These are phyloP conservation scores for Hamamelis virginiana DNA, from an alignment of 164 flowering plant genomes.

Conservation along the genomic window DNA sequence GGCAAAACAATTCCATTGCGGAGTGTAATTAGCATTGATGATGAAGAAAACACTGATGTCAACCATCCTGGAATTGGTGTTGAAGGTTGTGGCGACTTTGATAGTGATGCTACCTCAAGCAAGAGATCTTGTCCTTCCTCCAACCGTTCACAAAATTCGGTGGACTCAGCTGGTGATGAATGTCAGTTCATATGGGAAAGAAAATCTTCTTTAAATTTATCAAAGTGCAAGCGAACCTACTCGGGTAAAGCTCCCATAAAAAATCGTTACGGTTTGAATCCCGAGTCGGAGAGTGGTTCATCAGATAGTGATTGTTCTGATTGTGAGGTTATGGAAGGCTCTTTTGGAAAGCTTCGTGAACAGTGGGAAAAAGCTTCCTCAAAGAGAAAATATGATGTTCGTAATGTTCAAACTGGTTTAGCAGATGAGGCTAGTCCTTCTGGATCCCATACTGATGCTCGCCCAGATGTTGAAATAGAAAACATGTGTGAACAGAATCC, in stretches of 20 bases:
- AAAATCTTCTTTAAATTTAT: conserved; percentile 30
- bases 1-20: conserved; percentile 17
- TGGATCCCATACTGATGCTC: conserved; percentile 22
- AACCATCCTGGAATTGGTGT: conserved; percentile 17
- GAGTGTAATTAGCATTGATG: conserved; percentile 59
- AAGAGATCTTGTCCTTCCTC: conserved; percentile 21
- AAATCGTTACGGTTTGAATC: conserved; percentile 41
- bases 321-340: conserved; percentile 68
- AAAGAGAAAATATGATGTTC: conserved; percentile 32
- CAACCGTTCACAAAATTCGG: conserved; percentile 12
- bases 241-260: conserved; percentile 28
- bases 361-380: conserved; percentile 71
- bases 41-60: conserved; percentile 36
- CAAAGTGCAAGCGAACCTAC: conserved; percentile 40
- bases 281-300: conserved; percentile 37
- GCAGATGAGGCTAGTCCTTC: conserved; percentile 38
- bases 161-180: conserved; percentile 31
- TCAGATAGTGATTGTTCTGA: conserved; percentile 67
- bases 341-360: conserved; percentile 52
- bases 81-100: conserved; percentile 24
- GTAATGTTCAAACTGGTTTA: conserved; percentile 18
- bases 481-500: conserved; percentile 13
- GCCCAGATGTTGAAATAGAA: conserved; percentile 21
- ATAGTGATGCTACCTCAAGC: conserved; percentile 43
- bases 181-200: conserved; percentile 29